Percentiles rank a stretch among this genome's conserved stretches.
These are phyloP conservation scores for Leucocoprinus leucothites DNA, from an alignment of 768 basidiomycete genomes.

Conservation along the genomic window DNA sequence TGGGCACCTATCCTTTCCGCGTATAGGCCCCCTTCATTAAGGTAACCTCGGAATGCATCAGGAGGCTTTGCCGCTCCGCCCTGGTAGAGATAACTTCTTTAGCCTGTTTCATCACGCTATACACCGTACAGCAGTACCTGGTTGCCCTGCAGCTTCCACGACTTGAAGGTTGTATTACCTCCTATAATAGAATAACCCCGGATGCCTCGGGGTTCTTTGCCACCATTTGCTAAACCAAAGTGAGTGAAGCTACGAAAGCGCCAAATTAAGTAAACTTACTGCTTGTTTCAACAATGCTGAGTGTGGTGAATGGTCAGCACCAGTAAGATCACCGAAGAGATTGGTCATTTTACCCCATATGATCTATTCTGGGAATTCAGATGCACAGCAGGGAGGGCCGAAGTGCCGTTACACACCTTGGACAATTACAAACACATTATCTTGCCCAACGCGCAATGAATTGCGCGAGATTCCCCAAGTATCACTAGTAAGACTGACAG, in stretches of 20 bases:
- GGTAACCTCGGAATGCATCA: slow-evolving; percentile 56
- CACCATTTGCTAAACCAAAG: slow-evolving; percentile 35
- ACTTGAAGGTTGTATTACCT: slow-evolving; percentile 53
- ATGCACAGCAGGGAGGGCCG: background rate
- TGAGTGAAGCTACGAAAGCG: background rate
- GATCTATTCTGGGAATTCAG: slow-evolving; percentile 29
- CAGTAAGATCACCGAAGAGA: background rate
- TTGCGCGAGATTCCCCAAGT: slow-evolving; percentile 47
- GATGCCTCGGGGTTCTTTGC: slow-evolving; percentile 75
- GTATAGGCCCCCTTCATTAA: slow-evolving; percentile 73
- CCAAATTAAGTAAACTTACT: slow-evolving; percentile 27
- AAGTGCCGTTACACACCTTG: slow-evolving; percentile 29
- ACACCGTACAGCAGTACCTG: slow-evolving; percentile 60
- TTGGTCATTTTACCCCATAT: slow-evolving; percentile 39
- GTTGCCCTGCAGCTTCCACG: slow-evolving; percentile 77
- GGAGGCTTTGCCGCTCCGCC: slow-evolving; percentile 24
- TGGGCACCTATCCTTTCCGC: slow-evolving; percentile 76
- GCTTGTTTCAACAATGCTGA: slow-evolving; percentile 44
- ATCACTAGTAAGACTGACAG: slow-evolving; percentile 46
- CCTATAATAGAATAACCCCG: slow-evolving; percentile 69
- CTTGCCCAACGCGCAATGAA: slow-evolving; percentile 42
- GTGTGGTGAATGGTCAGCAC: background rate
- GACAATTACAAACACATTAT: slow-evolving; percentile 77
- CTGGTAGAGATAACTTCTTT: slow-evolving; percentile 32
- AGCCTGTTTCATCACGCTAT: slow-evolving; percentile 28